These are phyloP conservation scores for Haematococcus sp. DNA, from an alignment of 139 green algal genomes.

Conservation along the genomic window DNA sequence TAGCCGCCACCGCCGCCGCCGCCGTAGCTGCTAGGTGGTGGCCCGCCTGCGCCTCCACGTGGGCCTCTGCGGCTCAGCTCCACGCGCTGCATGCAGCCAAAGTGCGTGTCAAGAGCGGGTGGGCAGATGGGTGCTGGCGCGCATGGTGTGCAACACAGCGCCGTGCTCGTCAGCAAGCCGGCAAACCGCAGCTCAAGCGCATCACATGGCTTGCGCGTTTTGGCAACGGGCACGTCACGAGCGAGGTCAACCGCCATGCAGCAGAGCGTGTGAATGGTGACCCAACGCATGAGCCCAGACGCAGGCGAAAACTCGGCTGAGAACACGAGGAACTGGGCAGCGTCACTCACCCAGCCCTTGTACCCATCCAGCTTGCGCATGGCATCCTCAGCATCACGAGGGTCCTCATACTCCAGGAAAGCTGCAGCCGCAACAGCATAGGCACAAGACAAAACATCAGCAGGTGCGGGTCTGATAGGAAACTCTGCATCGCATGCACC, in stretches of 20 bases:
- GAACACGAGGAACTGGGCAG: no score
- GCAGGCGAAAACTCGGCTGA: no score
- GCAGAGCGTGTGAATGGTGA: no score
- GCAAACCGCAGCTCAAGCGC: neutral
- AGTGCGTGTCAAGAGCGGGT: neutral
- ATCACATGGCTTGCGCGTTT: neutral
- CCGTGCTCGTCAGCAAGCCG: neutral
- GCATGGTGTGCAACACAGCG: neutral
- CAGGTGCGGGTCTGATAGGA: no score
- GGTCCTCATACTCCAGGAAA: conserved; percentile 50
- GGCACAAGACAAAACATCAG: no score
- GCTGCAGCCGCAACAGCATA: conserved; percentile 14
- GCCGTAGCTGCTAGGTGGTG: neutral
- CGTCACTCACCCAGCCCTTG: conserved; percentile 26
- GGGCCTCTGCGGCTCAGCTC: neutral
- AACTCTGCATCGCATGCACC: no score
- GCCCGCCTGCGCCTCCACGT: neutral
- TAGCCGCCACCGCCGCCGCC: neutral
- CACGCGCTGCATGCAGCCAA: neutral
- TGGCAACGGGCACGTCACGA: no score
- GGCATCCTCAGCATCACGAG: conserved; percentile 62
- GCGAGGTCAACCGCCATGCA: no score
- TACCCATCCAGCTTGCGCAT: conserved; percentile 44
- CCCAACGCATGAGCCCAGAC: no score
- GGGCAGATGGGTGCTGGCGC: conserved; percentile 4